Evolutionary conservation across 805 yeast species (phyloP), one percentile per base, ranked within the genome.

Genomic region (Yarrowia deformans): DNA sequence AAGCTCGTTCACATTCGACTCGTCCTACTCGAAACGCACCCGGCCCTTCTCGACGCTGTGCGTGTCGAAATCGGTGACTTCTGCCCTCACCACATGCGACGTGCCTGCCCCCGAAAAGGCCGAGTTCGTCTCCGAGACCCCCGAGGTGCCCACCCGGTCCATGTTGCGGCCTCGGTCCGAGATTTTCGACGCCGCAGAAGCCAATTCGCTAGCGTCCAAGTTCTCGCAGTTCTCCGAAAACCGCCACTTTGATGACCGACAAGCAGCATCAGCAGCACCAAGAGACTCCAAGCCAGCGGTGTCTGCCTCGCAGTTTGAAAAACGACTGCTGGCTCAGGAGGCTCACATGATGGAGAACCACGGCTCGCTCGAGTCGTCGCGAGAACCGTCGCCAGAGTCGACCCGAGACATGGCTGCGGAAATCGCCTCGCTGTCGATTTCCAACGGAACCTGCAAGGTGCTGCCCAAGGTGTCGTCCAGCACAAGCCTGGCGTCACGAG

Each of bases 41-140:
- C 18, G 67, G 8, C 67, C 67, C 14, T 46, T 61, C 12, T 61
- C 67, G 1, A 23, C 55, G 23, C 14, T 61, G 8, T 61, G 55
- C 10, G 67, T 61, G 8, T 46, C 55, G 13, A 45, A 61, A 35
- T 14, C 23, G 9, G 55, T 61, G 16, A 61, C 52, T 5, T 19
- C 67, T 1, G 18, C 67, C 0, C 55, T 61, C 19, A 16, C 67
- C 10, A 61, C 55, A 35, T 9, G 55, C n/a, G 13, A 61, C 37
- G 55, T 61, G 52, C 67, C 55, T 35, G 64, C 40, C 2, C 64
- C 64, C n/a, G 64, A 56, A 29, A 45, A 61, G 55, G 67, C 67
- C 19, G 67, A 61, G 37, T 34, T 61, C 13, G 55, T 35, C 23
- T 8, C 45, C n/a, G 55, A 34, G 7, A 43, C 55, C 8, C 67